These are phyloP conservation scores for Linnemannia exigua DNA, from an alignment of 192 early-diverging fungal species.

Conservation along the genomic window DNA sequence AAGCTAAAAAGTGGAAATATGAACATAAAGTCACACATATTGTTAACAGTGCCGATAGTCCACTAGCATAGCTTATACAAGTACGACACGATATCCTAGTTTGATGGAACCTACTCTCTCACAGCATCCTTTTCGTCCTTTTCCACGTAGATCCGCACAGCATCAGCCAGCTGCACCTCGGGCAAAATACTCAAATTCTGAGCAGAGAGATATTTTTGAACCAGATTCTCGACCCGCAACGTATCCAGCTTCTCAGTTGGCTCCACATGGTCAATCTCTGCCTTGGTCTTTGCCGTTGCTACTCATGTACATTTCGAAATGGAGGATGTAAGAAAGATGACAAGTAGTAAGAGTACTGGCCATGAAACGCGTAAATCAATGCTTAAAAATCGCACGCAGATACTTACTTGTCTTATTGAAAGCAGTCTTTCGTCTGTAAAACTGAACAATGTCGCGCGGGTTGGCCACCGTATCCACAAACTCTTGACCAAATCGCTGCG, in stretches of 20 bases:
- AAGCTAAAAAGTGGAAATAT: slow-evolving; percentile 14
- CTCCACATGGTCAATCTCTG: slow-evolving; percentile 32
- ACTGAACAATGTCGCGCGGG: slow-evolving; percentile 88
- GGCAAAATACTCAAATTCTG: slow-evolving; percentile 77
- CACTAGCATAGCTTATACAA: neutral
- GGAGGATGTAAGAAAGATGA: neutral
- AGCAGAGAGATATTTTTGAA: slow-evolving; percentile 77
- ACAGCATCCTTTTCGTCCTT: slow-evolving; percentile 92
- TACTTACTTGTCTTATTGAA: slow-evolving; percentile 18
- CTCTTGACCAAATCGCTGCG: slow-evolving; percentile 85
- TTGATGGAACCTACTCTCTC: slow-evolving; percentile 65
- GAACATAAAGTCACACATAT: neutral
- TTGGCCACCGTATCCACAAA: slow-evolving; percentile 91
- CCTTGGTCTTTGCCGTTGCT: slow-evolving; percentile 25
- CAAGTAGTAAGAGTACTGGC: slow-evolving; percentile 1
- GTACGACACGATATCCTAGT: no score
- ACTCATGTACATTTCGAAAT: no score
- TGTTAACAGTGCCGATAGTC: neutral
- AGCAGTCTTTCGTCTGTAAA: slow-evolving; percentile 72
- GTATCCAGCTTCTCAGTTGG: slow-evolving; percentile 74
- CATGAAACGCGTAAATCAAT: neutral
- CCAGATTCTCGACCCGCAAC: slow-evolving; percentile 81
- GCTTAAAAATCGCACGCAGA: neutral
- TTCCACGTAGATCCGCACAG: slow-evolving; percentile 82
- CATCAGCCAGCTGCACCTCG: slow-evolving; percentile 82